Evolutionary conservation across 768 basidiomycete species (phyloP), one percentile per base, ranked within the genome.

Genomic region (Mycena amicta): DNA sequence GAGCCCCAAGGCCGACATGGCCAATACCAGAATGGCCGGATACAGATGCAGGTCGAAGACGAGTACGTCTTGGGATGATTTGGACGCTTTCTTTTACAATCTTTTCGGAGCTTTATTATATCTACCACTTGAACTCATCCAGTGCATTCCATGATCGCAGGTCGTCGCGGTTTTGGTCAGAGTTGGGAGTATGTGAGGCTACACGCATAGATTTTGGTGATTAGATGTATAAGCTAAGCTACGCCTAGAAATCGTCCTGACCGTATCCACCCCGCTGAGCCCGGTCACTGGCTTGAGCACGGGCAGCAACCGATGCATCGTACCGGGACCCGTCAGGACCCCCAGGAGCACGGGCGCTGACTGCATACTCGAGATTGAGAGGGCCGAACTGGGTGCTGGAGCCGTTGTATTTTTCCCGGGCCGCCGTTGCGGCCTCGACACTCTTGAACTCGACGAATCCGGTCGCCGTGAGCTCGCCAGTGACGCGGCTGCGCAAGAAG

Each of bases 401-500:
- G 45, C 78, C 79, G 64, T 78, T 73, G 25, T 84, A 65, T 30
- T 69, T 67, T 8, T 76, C 63, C 61, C 86, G 69, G 1, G 81
- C 87, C 57, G 78, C 72, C 31, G 76, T 76, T 6, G 87, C 83
- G 3, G 68, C 56, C n/a, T 80, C 72, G 49, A 77, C 69, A 55
- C 68, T 64, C 47, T 61, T 71, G 67, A 89, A 87, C 59, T 84
- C 77, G 55, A 89, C 67, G 71, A 86, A 88, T 25, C 80, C 84
- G 3, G 62, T 70, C 5, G 71, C 69, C n/a, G 56, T 66, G 11
- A 57, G 56, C 16, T 64, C 65, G 26, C 75, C 74, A 0, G 68
- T 74, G 23, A 70, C 58, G n/a, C 55, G 68, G 58, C 70, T 66
- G 59, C 72, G 75, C 60, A 75, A 43, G 53, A 70, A 60, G 31